Evolutionary conservation across 1,284 basidiomycete species (phyloP).

Genomic region (Malassezia furfur): DNA sequence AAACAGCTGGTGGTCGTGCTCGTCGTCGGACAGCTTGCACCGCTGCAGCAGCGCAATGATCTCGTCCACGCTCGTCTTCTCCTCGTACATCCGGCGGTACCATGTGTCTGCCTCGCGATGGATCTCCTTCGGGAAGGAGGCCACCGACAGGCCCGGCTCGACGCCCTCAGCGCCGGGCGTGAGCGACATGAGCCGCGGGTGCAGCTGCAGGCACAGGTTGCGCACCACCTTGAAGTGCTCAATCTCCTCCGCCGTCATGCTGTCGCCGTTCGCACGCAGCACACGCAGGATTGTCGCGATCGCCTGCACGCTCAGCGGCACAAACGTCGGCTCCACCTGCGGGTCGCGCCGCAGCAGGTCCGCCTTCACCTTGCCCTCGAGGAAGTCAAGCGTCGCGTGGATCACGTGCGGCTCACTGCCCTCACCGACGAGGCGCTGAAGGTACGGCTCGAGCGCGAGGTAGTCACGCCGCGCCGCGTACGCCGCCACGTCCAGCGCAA

Average conservation of each 20-base stretch:
- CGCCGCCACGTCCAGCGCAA: constrained; percentile 73
- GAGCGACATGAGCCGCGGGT: constrained; percentile 94
- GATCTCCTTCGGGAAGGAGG: constrained; percentile 77
- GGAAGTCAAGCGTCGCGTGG: constrained; percentile 54
- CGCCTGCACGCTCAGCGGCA: constrained; percentile 41
- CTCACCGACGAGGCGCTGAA: constrained; percentile 69
- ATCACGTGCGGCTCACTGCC: constrained; percentile 66
- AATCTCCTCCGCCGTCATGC: constrained; percentile 60
- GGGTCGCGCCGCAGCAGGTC: constrained; percentile 43
- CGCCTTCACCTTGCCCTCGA: constrained; percentile 43
- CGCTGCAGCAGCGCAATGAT: constrained; percentile 78
- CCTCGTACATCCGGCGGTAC: constrained; percentile 97
- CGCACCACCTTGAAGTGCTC: constrained; percentile 84
- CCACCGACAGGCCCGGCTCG: constrained; percentile 83
- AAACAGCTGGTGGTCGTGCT: constrained; percentile 87
- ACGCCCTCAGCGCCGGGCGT: constrained; percentile 66
- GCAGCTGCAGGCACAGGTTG: constrained; percentile 85
- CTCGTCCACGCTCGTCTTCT: constrained; percentile 79
- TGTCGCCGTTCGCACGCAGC: constrained; percentile 42
- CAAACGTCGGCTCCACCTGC: constrained; percentile 40
- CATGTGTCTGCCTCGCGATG: constrained; percentile 78
- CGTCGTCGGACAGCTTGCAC: constrained; percentile 70
- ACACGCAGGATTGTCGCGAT: constrained; percentile 45
- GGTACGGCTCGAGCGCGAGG: constrained; percentile 91
- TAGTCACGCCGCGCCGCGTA: constrained; percentile 85